Evolutionary conservation across 2,329 filamentous ascomycete species (phyloP).

Genomic region (Talaromyces sp.): DNA sequence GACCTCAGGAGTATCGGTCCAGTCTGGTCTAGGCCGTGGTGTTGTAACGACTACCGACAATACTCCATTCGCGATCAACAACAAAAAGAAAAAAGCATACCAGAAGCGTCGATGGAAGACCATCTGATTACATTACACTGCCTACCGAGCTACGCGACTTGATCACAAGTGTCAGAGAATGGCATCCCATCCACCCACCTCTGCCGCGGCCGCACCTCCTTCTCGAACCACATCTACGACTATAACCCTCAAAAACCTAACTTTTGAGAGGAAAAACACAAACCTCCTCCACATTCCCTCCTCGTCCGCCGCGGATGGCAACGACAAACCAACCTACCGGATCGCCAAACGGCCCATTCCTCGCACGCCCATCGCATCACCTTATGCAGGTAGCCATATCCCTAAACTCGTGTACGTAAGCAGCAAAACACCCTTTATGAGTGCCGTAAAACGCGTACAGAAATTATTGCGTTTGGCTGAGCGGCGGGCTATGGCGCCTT

Average conservation of each 20-base stretch:
- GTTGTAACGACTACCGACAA: background rate
- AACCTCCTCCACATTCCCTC: constrained; percentile 15
- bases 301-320: background rate
- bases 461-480: constrained; percentile 52
- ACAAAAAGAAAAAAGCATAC: no score
- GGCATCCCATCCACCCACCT: background rate
- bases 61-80: background rate
- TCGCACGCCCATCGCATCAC: constrained; percentile 53
- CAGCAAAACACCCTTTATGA: constrained; percentile 54
- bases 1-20: background rate
- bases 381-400: constrained; percentile 47
- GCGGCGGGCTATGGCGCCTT: constrained; percentile 45
- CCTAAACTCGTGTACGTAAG: constrained; percentile 58
- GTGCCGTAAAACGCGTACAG: constrained; percentile 57
- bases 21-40: background rate
- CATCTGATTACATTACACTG: background rate
- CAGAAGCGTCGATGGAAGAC: no score
- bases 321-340: constrained; percentile 21
- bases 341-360: constrained; percentile 57
- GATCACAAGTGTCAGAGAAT: background rate
- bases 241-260: background rate
- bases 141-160: background rate
- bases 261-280: constrained; percentile 11
- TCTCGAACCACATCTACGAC: background rate
- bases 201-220: background rate